A percentile compares a stretch with the other conserved stretches of the same genome.
Conservation (phyloP, 306 rosid genomes). For the Ziziphus jujuba region DNA sequence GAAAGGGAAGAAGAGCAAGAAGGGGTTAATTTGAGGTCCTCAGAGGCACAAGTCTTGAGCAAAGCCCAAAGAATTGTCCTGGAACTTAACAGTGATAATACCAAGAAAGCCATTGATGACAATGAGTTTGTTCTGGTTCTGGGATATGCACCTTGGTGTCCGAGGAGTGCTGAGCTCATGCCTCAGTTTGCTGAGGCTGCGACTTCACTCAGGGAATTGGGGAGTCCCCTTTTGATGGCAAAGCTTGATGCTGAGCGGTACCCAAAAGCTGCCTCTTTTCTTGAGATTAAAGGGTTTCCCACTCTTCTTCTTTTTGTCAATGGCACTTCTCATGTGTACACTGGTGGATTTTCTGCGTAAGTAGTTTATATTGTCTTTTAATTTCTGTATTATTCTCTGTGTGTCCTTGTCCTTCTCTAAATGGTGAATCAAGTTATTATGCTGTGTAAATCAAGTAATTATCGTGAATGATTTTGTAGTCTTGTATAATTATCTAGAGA, state of each 20-base stretch:
- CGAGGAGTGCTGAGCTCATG: constrained; percentile 94
- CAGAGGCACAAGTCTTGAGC: constrained; percentile 74
- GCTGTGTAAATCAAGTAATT: neutral
- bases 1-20: constrained; percentile 39
- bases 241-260: constrained; percentile 86
- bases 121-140: constrained; percentile 77
- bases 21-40: constrained; percentile 42
- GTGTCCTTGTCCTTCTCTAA: neutral
- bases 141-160: constrained; percentile 97
- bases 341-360: constrained; percentile 94
- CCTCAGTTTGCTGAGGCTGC: constrained; percentile 97
- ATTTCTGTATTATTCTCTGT: neutral
- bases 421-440: neutral
- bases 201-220: constrained; percentile 62
- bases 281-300: constrained; percentile 84
- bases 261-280: constrained; percentile 68
- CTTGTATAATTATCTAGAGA: neutral
- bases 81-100: constrained; percentile 74
- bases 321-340: constrained; percentile 73
- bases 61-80: constrained; percentile 88
- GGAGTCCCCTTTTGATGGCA: constrained; percentile 69
- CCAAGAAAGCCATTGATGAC: constrained; percentile 57
- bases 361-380: neutral
- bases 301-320: constrained; percentile 83
- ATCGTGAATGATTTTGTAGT: neutral